Conservation (phyloP, 1,284 basidiomycete genomes). For the Cutaneotrichosporon arboriforme region DNA sequence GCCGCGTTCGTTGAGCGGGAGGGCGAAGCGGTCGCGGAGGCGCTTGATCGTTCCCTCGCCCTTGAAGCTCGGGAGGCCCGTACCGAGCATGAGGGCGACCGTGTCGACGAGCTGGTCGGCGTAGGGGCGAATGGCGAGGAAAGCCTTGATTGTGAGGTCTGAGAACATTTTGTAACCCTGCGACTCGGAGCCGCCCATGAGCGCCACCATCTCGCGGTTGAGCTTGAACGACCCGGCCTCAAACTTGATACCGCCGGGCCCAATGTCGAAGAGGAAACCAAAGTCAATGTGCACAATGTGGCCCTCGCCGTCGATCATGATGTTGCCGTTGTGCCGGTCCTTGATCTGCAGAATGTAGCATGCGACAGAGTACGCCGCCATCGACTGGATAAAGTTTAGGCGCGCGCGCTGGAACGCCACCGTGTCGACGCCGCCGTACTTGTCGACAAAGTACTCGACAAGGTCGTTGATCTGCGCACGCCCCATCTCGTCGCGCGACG, state of each 20-base stretch:
- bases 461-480: constrained; percentile 96
- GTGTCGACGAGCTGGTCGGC: constrained; percentile 83
- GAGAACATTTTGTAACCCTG: constrained; percentile 93
- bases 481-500: constrained; percentile 98
- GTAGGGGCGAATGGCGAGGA: constrained; percentile 87
- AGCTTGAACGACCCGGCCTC: constrained; percentile 97
- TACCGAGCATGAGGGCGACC: constrained; percentile 89
- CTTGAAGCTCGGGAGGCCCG: constrained; percentile 92
- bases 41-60: constrained; percentile 85
- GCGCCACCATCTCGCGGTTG: constrained; percentile 92
- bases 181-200: constrained; percentile 92
- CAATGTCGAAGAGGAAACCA: constrained; percentile 97
- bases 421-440: constrained; percentile 85
- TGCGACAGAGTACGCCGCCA: constrained; percentile 99
- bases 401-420: constrained; percentile 88
- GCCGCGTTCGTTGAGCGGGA: constrained; percentile 75
- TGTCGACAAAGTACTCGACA: constrained; percentile 87
- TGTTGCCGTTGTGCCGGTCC: constrained; percentile 97
- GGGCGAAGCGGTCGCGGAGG: constrained; percentile 78
- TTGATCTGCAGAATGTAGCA: constrained; percentile 98
- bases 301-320: constrained; percentile 96
- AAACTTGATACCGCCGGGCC: constrained; percentile 72
- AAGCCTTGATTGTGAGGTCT: constrained; percentile 90
- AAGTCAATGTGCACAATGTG: constrained; percentile 95
- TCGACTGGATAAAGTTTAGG: constrained; percentile 94